phyloP scores from a whole-genome alignment of 31 red algal genomes.

The Porphyra umbilicalis region DNA sequence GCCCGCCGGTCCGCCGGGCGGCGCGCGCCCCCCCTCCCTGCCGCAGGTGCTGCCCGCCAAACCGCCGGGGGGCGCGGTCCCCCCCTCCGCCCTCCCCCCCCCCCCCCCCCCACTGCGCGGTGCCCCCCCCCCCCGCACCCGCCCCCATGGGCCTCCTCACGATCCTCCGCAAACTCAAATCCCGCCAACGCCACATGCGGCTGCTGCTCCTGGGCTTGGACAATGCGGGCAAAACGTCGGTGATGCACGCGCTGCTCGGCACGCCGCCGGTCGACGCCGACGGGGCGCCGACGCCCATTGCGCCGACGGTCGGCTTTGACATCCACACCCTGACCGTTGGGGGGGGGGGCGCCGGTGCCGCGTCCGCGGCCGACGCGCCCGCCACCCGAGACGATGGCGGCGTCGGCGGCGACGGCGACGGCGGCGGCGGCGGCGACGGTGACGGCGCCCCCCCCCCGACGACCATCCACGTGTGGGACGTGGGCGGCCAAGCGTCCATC shows the following conservation, averaged over 20 bases:
- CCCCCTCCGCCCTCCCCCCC: no score
- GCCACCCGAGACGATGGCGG: neutral
- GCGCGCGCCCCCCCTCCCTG: no score
- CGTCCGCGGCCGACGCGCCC: neutral
- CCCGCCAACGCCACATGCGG: conserved; percentile 72
- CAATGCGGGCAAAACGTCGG: conserved; percentile 92
- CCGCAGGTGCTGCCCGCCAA: no score
- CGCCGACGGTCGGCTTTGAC: conserved; percentile 92
- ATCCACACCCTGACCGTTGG: conserved; percentile 62
- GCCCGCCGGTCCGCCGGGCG: no score
- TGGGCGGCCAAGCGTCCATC: conserved; percentile 93
- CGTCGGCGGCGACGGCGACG: conserved; percentile 1
- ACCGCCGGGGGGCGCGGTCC: no score
- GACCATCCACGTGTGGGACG: conserved; percentile 93
- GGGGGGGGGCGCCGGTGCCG: neutral
- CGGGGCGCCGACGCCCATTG: conserved; percentile 48
- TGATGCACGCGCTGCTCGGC: conserved; percentile 71
- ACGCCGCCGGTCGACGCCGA: neutral
- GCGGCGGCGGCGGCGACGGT: conserved; percentile 1
- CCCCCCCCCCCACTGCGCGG: no score
- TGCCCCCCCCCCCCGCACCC: neutral
- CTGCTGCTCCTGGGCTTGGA: conserved; percentile 93
- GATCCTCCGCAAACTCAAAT: conserved; percentile 81
- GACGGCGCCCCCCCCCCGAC: neutral
- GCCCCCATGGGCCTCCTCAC: conserved; percentile 84